Conservation (phyloP, 345 rosid species). For the Corymbia maculata region DNA sequence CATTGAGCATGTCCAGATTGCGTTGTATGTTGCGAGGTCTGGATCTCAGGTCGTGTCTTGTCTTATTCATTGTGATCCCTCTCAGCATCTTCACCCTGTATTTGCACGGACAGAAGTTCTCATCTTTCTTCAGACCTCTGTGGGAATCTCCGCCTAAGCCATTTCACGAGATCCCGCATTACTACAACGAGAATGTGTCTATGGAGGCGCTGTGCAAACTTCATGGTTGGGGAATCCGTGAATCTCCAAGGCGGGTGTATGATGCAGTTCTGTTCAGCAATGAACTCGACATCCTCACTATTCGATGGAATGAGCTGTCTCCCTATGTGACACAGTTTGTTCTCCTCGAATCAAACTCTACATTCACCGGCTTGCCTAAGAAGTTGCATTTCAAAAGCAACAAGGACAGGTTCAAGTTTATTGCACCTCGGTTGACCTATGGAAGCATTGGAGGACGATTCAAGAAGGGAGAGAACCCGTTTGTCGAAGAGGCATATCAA, state of each 20-base stretch:
- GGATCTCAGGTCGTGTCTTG: slow-evolving; percentile 27
- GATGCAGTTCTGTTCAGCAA: slow-evolving; percentile 86
- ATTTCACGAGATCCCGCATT: slow-evolving; percentile 56
- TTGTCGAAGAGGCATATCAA: slow-evolving; percentile 90
- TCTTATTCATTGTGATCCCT: slow-evolving; percentile 34
- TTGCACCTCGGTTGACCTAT: slow-evolving; percentile 69
- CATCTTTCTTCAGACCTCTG: slow-evolving; percentile 59
- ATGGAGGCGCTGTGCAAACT: slow-evolving; percentile 71
- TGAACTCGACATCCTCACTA: slow-evolving; percentile 65
- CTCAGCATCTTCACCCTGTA: slow-evolving; percentile 29
- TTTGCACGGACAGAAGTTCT: slow-evolving; percentile 56
- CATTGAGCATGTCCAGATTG: slow-evolving; percentile 40
- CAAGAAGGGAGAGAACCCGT: slow-evolving; percentile 78
- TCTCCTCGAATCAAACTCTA: slow-evolving; percentile 86
- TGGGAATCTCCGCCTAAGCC: slow-evolving; percentile 69
- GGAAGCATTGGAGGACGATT: slow-evolving; percentile 82
- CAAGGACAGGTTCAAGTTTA: slow-evolving; percentile 47
- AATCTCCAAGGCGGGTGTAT: slow-evolving; percentile 73
- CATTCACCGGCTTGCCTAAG: slow-evolving; percentile 70
- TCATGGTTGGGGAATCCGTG: slow-evolving; percentile 84
- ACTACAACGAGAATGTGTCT: slow-evolving; percentile 59
- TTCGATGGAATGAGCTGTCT: slow-evolving; percentile 84
- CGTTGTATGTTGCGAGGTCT: slow-evolving; percentile 44
- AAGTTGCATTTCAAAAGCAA: slow-evolving; percentile 48
- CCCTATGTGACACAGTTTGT: slow-evolving; percentile 82